These are phyloP conservation scores for Spongispora temasekensis DNA, from an alignment of 1,284 basidiomycete genomes.

Conservation along the genomic window DNA sequence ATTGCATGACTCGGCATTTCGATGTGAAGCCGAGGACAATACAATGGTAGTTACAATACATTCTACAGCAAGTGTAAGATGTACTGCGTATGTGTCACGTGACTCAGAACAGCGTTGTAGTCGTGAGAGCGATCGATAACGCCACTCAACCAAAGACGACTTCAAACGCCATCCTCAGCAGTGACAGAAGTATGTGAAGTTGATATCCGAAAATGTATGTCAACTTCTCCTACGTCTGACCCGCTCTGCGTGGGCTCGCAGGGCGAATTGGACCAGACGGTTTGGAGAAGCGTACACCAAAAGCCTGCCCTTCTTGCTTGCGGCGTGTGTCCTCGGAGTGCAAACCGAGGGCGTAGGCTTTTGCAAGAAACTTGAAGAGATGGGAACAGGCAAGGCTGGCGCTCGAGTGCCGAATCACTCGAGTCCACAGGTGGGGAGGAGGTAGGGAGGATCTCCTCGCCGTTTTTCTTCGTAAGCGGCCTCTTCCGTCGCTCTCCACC, in stretches of 20 bases:
- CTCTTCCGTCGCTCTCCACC: not conserved
- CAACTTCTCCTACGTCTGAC: slow-evolving; percentile 10
- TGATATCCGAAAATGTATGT: not conserved
- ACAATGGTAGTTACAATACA: no score
- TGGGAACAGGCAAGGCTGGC: not conserved
- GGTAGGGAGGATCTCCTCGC: no score
- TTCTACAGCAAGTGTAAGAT: no score
- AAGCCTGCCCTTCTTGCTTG: no score
- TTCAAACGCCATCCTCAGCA: slow-evolving; percentile 4
- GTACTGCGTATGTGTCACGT: no score
- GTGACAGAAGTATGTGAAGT: slow-evolving; percentile 13
- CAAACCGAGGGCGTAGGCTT: no score
- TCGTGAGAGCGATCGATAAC: not conserved
- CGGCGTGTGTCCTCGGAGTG: no score
- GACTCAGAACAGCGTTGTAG: no score
- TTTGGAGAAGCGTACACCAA: not conserved
- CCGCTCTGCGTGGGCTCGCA: not conserved
- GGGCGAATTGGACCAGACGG: not conserved
- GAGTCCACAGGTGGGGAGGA: not conserved
- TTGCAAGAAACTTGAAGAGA: not conserved
- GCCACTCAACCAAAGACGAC: not conserved
- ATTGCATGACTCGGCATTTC: no score
- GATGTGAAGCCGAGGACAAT: no score
- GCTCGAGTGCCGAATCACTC: not conserved
- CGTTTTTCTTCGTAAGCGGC: no score